Conservation (phyloP, 2,329 filamentous ascomycete species). For the Aspergillus luchuensis region DNA sequence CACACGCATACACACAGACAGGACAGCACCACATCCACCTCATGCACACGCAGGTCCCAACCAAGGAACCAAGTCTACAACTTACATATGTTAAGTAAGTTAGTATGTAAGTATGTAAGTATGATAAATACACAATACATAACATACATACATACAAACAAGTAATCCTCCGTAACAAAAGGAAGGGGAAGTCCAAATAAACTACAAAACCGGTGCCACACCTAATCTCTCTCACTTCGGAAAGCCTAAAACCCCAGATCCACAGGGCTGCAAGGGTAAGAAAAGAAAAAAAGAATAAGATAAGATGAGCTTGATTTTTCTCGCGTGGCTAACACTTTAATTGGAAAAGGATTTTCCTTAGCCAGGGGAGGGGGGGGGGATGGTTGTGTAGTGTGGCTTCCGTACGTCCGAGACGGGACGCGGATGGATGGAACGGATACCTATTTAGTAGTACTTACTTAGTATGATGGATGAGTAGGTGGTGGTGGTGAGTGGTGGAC, state of each 20-base stretch:
- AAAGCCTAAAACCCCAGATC: background rate
- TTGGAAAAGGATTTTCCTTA: conserved; percentile 3
- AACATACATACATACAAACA: conserved; percentile 6
- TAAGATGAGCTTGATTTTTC: conserved; percentile 6
- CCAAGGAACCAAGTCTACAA: no score
- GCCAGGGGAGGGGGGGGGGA: background rate
- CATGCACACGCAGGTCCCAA: background rate
- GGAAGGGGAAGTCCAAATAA: conserved; percentile 19
- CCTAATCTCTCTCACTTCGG: background rate
- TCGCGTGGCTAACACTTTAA: background rate
- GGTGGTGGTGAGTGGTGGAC: no score
- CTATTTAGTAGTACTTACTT: no score
- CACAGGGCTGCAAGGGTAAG: conserved; percentile 12
- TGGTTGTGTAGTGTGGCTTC: conserved; percentile 16
- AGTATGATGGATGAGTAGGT: no score
- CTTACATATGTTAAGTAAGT: no score
- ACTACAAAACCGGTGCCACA: conserved; percentile 13
- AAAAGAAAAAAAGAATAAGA: background rate
- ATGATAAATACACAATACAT: background rate
- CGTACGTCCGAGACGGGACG: conserved; percentile 24
- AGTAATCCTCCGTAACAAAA: conserved; percentile 14
- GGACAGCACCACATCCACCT: background rate
- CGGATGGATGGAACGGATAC: conserved; percentile 11
- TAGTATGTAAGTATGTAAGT: background rate
- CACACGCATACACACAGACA: background rate